Conservation (phyloP, 2,329 filamentous ascomycete species). For the Nigrograna mackinnonii region DNA sequence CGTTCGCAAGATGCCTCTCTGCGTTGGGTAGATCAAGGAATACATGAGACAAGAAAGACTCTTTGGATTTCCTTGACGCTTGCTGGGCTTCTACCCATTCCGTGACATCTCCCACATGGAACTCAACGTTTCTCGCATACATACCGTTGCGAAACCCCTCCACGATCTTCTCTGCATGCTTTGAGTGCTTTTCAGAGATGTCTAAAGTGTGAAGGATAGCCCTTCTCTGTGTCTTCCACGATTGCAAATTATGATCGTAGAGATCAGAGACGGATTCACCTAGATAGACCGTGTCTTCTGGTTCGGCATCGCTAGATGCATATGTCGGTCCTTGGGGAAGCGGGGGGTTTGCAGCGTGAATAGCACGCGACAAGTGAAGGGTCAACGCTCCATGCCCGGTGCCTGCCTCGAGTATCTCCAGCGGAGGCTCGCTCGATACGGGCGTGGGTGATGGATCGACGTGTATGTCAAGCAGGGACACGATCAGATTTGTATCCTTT, state of each 20-base stretch:
- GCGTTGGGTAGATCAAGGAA: constrained; percentile 74
- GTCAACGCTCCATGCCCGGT: constrained; percentile 84
- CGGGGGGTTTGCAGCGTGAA: constrained; percentile 71
- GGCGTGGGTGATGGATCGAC: constrained; percentile 46
- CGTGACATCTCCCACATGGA: constrained; percentile 69
- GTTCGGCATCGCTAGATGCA: constrained; percentile 18
- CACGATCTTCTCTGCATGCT: constrained; percentile 67
- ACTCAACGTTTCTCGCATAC: constrained; percentile 72
- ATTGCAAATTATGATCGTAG: constrained; percentile 26
- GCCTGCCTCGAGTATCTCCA: constrained; percentile 82
- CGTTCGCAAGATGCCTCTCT: constrained; percentile 54
- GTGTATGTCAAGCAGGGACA: constrained; percentile 76
- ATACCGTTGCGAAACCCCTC: constrained; percentile 69
- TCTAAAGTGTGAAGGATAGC: constrained; percentile 80
- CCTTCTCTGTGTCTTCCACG: constrained; percentile 53
- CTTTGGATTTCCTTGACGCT: constrained; percentile 23
- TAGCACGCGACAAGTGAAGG: constrained; percentile 72
- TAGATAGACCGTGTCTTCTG: constrained; percentile 32
- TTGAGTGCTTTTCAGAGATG: constrained; percentile 63
- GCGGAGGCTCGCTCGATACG: constrained; percentile 43
- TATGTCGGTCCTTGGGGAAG: constrained; percentile 40
- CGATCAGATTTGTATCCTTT: constrained; percentile 74
- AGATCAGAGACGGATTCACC: constrained; percentile 37
- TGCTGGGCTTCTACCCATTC: constrained; percentile 62
- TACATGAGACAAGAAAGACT: constrained; percentile 71